These are phyloP conservation scores for Nothopassalora personata DNA, from an alignment of 2,329 filamentous ascomycete species.

Conservation along the genomic window DNA sequence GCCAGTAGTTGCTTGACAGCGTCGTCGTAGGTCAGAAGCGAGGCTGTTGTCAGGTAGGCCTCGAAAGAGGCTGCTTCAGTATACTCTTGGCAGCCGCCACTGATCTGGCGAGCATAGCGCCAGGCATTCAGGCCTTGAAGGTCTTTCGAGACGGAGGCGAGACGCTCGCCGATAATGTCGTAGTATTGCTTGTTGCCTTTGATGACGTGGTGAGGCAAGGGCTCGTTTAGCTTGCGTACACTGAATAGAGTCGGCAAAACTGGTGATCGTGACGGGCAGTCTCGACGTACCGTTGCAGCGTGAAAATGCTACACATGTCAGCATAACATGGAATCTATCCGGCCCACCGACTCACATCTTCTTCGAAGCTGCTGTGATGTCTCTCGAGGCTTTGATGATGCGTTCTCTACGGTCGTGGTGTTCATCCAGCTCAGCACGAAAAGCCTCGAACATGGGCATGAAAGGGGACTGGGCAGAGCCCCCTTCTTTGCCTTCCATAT, in stretches of 20 bases:
- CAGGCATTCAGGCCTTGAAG: conserved; percentile 72
- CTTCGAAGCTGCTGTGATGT: conserved; percentile 91
- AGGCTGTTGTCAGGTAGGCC: conserved; percentile 76
- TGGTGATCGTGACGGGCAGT: not conserved
- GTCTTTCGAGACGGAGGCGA: conserved; percentile 64
- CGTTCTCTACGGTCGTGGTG: conserved; percentile 90
- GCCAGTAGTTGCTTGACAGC: conserved; percentile 40
- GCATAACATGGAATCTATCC: conserved; percentile 5
- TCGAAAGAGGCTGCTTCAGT: conserved; percentile 87
- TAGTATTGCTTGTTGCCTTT: conserved; percentile 67
- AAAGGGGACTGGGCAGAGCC: conserved; percentile 38
- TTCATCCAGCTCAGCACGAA: conserved; percentile 83
- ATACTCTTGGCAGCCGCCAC: conserved; percentile 81
- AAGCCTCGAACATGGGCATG: conserved; percentile 72
- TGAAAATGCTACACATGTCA: conserved; percentile 61
- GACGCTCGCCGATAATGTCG: conserved; percentile 64
- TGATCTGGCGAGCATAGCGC: conserved; percentile 75
- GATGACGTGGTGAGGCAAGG: conserved; percentile 62
- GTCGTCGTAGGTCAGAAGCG: conserved; percentile 63
- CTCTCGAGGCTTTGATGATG: conserved; percentile 82
- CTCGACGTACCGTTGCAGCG: conserved; percentile 62
- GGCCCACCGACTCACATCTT: conserved; percentile 66
- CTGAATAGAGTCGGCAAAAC: conserved; percentile 39
- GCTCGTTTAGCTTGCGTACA: conserved; percentile 54
- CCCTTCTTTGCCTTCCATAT: conserved; percentile 17